Base-by-base conservation (phyloP, 2,329 filamentous ascomycete species). In the Aspergillus carbonarius region DNA sequence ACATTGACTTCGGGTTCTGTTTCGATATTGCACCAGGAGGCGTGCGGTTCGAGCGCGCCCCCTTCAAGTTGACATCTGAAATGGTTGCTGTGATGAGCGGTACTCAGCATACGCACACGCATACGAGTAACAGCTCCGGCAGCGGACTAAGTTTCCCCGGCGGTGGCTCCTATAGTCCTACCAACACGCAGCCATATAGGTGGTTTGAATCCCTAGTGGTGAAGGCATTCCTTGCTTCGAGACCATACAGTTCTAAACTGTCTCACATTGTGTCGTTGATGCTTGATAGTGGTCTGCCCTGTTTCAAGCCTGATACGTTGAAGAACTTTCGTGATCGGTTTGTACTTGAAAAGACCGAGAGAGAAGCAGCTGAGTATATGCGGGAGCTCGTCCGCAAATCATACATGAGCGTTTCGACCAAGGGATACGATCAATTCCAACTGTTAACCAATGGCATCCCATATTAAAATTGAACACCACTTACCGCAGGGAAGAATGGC, bases 11-110 rank as follows among this genome's bases (percentile, higher is more conserved):
- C 71, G 95, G 95, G 9, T 99, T 99, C 84, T 98, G 93, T 79
- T 99, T 99, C 78, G 96, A 99, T 72, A 98, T 99, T 67, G 95
- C 93, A 1, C 95, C 95, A 0, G 95, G 95, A 49, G 95, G 96
- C 60, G 92, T 99, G 70, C 93, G 93, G 68, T 99, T 99, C 72
- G 95, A 99, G 81, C 89, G 95, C 23, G 95, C 95, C 0, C 95
- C 95, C 0, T 99, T 99, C 83, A 99, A 99, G 79, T 86, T 99
- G 55, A 99, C 95, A 0, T 85, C 87, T 7, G 95, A 99, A 74
- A 99, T 99, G 96, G 85, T 99, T 60, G 91, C 93, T n/a, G 95
- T 99, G 68, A 98, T 99, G 93, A 93, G 95, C 54, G 93, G 93
- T 59, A 88, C 83, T 37, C 70, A 70, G 32, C 63, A 70, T 39